Evolutionary conservation across 2,329 filamentous ascomycete species (phyloP).

Genomic region (Aspergillus brunneoviolaceus): DNA sequence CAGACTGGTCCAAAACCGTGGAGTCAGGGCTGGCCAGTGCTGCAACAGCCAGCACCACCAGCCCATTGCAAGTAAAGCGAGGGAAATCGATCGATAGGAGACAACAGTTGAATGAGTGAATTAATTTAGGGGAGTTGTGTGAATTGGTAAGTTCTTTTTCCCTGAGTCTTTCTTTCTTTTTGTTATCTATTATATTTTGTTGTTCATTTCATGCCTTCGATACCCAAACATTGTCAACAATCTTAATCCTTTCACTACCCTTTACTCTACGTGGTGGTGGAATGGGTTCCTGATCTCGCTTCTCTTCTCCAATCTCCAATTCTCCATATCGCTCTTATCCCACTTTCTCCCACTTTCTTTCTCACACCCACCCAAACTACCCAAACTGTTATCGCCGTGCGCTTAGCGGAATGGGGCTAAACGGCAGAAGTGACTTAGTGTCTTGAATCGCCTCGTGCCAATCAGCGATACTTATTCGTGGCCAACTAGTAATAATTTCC

Average conservation of each 20-base stretch:
- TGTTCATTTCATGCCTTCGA: background rate
- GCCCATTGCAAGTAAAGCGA: background rate
- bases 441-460: background rate
- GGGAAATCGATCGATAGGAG: background rate
- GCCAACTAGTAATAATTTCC: constrained; percentile 2
- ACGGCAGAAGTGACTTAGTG: constrained; percentile 2
- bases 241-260: too few species aligned
- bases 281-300: background rate
- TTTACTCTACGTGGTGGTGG: background rate
- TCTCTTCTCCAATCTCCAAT: background rate
- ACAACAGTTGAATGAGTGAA: background rate
- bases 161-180: background rate
- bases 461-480: background rate
- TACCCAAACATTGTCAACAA: too few species aligned
- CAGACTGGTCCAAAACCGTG: constrained; percentile 4
- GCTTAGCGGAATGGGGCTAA: constrained; percentile 5
- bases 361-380: background rate
- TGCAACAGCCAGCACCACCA: constrained; percentile 1
- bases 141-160: background rate
- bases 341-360: background rate
- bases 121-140: background rate
- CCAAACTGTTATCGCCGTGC: background rate
- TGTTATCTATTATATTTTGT: too few species aligned
- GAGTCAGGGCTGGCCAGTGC: constrained; percentile 4
- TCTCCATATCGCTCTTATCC: background rate